These are phyloP conservation scores for Mycosarcoma maydis DNA, from an alignment of 1,284 basidiomycete species.

Conservation along the genomic window DNA sequence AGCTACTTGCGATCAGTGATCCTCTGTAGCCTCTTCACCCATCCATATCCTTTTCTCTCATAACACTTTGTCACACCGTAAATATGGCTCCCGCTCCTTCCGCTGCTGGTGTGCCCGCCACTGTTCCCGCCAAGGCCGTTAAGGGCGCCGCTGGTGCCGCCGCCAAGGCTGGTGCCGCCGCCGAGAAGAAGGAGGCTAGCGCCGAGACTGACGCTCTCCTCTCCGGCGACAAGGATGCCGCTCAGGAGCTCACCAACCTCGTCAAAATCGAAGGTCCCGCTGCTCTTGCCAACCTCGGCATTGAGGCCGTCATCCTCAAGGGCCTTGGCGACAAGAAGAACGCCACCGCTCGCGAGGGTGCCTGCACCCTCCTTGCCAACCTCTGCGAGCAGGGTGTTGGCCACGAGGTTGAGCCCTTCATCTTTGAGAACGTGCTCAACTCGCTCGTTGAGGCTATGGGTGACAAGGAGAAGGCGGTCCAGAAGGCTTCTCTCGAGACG, in stretches of 20 bases:
- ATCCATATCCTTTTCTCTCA: not conserved
- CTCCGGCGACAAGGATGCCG: constrained; percentile 67
- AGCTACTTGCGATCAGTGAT: constrained; percentile 25
- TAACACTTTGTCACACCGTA: not conserved
- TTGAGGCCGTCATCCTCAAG: constrained; percentile 83
- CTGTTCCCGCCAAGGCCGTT: constrained; percentile 60
- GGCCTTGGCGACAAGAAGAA: constrained; percentile 73
- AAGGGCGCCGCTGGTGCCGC: constrained; percentile 65
- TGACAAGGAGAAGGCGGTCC: constrained; percentile 87
- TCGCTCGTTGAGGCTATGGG: constrained; percentile 89
- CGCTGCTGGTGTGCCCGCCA: constrained; percentile 62
- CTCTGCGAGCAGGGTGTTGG: constrained; percentile 80
- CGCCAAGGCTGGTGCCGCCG: constrained; percentile 61
- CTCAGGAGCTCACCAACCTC: constrained; percentile 68
- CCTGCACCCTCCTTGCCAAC: constrained; percentile 72
- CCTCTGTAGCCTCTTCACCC: constrained; percentile 16
- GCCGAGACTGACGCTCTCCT: constrained; percentile 68
- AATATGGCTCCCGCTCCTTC: constrained; percentile 56
- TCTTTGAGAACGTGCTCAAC: constrained; percentile 85
- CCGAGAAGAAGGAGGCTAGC: constrained; percentile 67
- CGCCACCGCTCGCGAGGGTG: constrained; percentile 81
- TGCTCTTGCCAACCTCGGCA: constrained; percentile 79
- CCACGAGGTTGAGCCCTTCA: constrained; percentile 87
- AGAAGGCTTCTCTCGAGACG: constrained; percentile 85
- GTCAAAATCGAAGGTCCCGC: constrained; percentile 78